phyloP scores from a whole-genome alignment of 352 stramenopile species.

The Phytophthora lateralis region DNA sequence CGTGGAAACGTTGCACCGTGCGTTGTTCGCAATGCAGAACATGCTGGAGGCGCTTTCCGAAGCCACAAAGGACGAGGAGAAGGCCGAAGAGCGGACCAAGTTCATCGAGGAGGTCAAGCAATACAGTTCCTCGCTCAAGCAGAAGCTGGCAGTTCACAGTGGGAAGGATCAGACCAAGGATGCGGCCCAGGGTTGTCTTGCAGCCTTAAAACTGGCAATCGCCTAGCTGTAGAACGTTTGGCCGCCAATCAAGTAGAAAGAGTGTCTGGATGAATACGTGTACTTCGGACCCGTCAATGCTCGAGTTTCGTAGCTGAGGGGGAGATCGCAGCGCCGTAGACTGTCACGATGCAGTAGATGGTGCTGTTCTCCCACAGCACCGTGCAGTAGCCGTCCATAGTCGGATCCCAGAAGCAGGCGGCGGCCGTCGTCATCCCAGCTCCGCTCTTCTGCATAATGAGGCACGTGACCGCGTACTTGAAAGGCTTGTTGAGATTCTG shows the following conservation, averaged over 20 bases:
- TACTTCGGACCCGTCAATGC: constrained; percentile 41
- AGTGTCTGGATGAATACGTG: constrained; percentile 23
- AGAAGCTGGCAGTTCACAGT: constrained; percentile 42
- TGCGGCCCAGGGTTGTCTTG: constrained; percentile 53
- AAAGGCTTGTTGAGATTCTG: constrained; percentile 90
- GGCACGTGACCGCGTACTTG: constrained; percentile 85
- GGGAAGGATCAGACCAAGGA: constrained; percentile 40
- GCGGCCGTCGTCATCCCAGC: constrained; percentile 71
- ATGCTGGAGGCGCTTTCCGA: constrained; percentile 56
- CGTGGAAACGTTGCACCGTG: constrained; percentile 75
- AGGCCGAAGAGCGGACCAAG: constrained; percentile 47
- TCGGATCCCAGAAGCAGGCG: constrained; percentile 80
- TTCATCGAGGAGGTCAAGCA: constrained; percentile 49
- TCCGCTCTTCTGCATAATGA: constrained; percentile 89
- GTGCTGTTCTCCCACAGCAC: constrained; percentile 88
- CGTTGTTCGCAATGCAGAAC: constrained; percentile 79
- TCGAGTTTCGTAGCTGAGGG: constrained; percentile 76
- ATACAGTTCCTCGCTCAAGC: constrained; percentile 35
- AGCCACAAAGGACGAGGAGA: constrained; percentile 49
- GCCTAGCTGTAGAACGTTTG: constrained; percentile 7
- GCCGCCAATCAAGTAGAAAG: constrained; percentile 3
- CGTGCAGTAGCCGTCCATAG: constrained; percentile 80
- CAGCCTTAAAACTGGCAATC: constrained; percentile 38
- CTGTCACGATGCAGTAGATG: constrained; percentile 84
- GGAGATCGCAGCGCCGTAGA: constrained; percentile 85